Evolutionary conservation across 2,329 filamentous ascomycete genomes (phyloP), one percentile per base, ranked within the genome.

Genomic region (Chaetomium sp.): DNA sequence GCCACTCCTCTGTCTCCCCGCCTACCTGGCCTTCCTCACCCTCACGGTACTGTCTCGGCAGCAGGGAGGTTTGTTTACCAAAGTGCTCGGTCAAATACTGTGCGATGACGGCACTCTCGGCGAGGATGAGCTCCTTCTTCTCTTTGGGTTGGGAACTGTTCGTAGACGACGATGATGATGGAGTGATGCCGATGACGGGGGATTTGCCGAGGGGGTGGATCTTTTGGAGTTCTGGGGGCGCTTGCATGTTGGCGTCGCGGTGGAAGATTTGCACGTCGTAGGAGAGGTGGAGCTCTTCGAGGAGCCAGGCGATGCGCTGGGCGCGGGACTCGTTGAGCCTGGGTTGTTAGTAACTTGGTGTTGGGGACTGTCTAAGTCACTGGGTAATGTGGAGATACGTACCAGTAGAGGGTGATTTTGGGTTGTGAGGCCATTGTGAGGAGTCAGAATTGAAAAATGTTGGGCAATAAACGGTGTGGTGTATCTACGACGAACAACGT

Each of bases 121-220:
- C 88, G 44, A 96, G 73, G 0, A 91, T 79, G 27, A 81, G 64
- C 4, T 78, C 71, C 59, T 77, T 68, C 8, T 53, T 68, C 8
- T 53, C 63, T 40, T 63, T 59, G 5, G 65, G 19, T 27, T 62
- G 14, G 69, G 60, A 0, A 73, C n/a, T n/a, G n/a, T n/a, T n/a
- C n/a, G n/a, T n/a, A n/a, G n/a, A n/a, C n/a, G n/a, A n/a, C n/a
- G n/a, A n/a, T n/a, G n/a, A n/a, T n/a, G n/a, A n/a, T n/a, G n/a
- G n/a, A n/a, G n/a, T 73, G 64, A 95, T 75, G 9, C 79, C 79
- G 62, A 96, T 74, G 41, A 91, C 72, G 1, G 91, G 91, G 0
- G 89, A 89, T 68, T 95, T 95, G 56, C 91, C 91, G 1, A 96
- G 77, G 0, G 89, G 86, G 66, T 95, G 89, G 43, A 95, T 73